Base-by-base conservation (phyloP, 2,329 filamentous ascomycete genomes). In the Colletotrichum nymphaeae region DNA sequence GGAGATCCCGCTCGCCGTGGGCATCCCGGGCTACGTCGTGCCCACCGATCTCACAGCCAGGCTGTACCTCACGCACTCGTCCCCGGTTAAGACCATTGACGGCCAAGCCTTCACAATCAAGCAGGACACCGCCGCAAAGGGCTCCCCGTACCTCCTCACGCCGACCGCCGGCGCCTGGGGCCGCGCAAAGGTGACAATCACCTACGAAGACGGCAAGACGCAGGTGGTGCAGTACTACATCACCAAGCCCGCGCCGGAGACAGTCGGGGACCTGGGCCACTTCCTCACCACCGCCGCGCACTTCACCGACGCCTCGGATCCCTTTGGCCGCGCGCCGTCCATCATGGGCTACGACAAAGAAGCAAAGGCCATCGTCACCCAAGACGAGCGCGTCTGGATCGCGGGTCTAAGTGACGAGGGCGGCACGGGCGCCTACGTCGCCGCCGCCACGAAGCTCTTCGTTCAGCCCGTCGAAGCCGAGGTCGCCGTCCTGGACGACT, bases 331-430 rank as follows among this genome's bases (percentile, higher is more conserved):
- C 35, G 84, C 86, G 0, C 86, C 88, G 0, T 91, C 89, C 0
- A 83, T 90, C 70, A 88, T 91, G 80, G 86, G 86, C 0, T 91
- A 90, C 74, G 89, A 92, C 76, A 86, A 80, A 77, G 89, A 85
- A 79, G 84, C 75, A 3, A 78, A 79, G 6, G 75, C 81, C 8
- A 83, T 84, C 28, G 85, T 88, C 3, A 78, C 81, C 35, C 86
- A 88, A 63, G 86, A 88, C 42, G 69, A 82, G 1, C 84, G 90
- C 1, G 88, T 86, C 7, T 91, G 89, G 89, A 86, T 91, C 5
- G 85, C 89, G 0, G 90, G 90, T 0, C 82, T 92, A 0, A 90
- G 88, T 68, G 89, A 91, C 69, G 90, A 92, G 79, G 89, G 84
- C 0, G 90, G 90, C 1, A 87, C 87, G 0, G 89, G 89, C 1